Base-by-base conservation (phyloP, 768 basidiomycete species). In the Lentinus tigrinus region DNA sequence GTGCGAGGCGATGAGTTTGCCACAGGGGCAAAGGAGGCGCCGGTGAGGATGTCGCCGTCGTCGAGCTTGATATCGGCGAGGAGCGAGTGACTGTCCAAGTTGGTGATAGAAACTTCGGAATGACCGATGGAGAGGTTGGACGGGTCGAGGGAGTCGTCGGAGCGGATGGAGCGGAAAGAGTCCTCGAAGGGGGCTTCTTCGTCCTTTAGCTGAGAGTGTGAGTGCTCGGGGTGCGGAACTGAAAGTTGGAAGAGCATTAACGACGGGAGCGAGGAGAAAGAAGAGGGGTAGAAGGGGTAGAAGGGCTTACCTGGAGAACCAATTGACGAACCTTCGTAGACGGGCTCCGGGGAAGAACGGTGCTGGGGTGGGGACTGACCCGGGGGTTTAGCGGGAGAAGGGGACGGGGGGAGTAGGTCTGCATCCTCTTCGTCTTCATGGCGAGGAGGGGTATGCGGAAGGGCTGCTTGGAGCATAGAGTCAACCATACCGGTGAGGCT, bases 401-500 rank as follows among this genome's bases (percentile, higher is more conserved):
- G 81, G 3, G 80, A 81, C 0, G 80, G 79, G 27, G 81, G 81
- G 11, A 81, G 70, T 72, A 77, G 76, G 31, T 69, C 69, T 16
- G 78, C 67, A 53, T 80, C 78, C 47, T 68, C 66, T 16, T 78
- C 79, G 6, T 73, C 67, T 27, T 76, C 72, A 7, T 65, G 67
- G 2, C 52, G 65, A 10, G 71, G 47, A 28, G 70, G 75, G 3
- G 85, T 81, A 37, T 81, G 79, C 16, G 82, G 65, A 66, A 75
- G 46, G 74, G 73, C 58, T 39, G 73, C 74, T 51, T 81, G 78
- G 57, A 89, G 77, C 77, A 89, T 85, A 54, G 87, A 81, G 44
- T 89, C 83, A 19, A 89, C 87, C 27, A 88, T 77, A n/a, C 86
- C 84, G 10, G 83, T 84, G 62, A 89, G 84, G 67, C 85, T 88